These are phyloP conservation scores for Suhomyces xylopsoci DNA, from an alignment of 805 yeast genomes.

Conservation along the genomic window DNA sequence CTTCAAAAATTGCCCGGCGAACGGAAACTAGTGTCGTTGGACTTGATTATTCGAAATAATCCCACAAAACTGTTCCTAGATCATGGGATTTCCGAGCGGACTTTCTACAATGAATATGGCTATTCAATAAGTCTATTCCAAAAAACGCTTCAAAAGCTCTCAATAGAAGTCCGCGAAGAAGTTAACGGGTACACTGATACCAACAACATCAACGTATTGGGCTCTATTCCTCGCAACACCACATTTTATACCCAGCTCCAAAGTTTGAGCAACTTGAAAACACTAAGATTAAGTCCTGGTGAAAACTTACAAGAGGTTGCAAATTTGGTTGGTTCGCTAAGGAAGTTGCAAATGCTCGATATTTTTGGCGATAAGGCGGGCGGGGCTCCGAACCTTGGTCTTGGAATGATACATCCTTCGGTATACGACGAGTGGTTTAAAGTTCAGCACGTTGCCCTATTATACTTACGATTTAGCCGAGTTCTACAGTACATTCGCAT, in stretches of 20 bases:
- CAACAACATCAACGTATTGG: slow-evolving; percentile 6
- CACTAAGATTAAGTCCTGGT: slow-evolving; percentile 43
- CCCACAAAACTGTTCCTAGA: slow-evolving; percentile 17
- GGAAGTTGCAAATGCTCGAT: slow-evolving; percentile 34
- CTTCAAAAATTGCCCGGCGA: slow-evolving; percentile 16
- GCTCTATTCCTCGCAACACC: slow-evolving; percentile 5
- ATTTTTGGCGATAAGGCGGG: slow-evolving; percentile 51
- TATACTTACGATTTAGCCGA: slow-evolving; percentile 28
- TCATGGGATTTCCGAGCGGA: slow-evolving; percentile 7
- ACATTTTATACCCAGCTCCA: slow-evolving; percentile 4
- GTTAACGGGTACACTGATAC: slow-evolving; percentile 4
- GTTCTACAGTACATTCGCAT: slow-evolving; percentile 43
- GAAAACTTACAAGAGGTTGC: slow-evolving; percentile 19
- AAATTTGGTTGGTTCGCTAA: slow-evolving; percentile 21
- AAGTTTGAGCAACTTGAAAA: slow-evolving; percentile 23
- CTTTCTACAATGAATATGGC: slow-evolving; percentile 14
- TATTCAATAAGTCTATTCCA: slow-evolving; percentile 17
- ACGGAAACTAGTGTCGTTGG: slow-evolving; percentile 29
- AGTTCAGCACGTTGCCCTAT: slow-evolving; percentile 51
- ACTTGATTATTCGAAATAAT: slow-evolving; percentile 41
- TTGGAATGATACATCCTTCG: slow-evolving; percentile 52
- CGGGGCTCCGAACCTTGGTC: slow-evolving; percentile 52
- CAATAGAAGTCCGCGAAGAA: slow-evolving; percentile 42
- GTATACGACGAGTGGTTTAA: slow-evolving; percentile 56
- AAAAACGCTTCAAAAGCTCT: slow-evolving; percentile 26